Evolutionary conservation across 2,329 filamentous ascomycete genomes (phyloP), one percentile per base, ranked within the genome.

Genomic region (Monilinia aucupariae): DNA sequence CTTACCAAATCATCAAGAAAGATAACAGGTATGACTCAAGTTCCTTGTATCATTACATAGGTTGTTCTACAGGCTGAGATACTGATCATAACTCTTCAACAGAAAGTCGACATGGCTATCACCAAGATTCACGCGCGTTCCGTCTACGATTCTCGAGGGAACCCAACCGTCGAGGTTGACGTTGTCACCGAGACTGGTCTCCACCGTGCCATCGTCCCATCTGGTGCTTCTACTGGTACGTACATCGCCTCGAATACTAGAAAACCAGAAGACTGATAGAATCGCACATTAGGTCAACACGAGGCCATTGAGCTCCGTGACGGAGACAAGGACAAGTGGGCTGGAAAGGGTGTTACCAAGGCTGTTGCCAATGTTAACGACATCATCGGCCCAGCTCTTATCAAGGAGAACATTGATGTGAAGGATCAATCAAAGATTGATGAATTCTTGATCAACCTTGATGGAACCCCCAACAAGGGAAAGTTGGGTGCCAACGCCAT

Each of bases 141-240:
- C 76, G 92, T 99, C 83, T 99, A 93, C 86, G 94, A 99, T 86
- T 97, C 94, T 78, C 93, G 94, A 77, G 86, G 86, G 78, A 99
- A 99, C 88, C 94, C 94, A 75, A 99, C 94, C 77, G 93, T 97
- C 76, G 93, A 97, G 85, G 93, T 97, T 75, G 93, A 97, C 78
- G 86, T 97, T 73, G 89, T 96, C 81, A 97, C 92, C 73, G 91
- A 96, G 82, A 96, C 90, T 74, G 93, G 93, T 76, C 88, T 97
- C 68, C 92, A 97, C 87, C 92, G 93, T 76, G 92, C 93, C 77
- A 97, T 97, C 77, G 93, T 97, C 68, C 93, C 93, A 74, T 97
- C 92, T 70, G 93, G 93, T 78, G 93, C 93, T 75, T 97, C 93
- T 73, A 97, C 92, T 74, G 92, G 89, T 92, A 78, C 76, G 87